Evolutionary conservation across 1,284 basidiomycete genomes (phyloP).

Genomic region (Trametes sp.): DNA sequence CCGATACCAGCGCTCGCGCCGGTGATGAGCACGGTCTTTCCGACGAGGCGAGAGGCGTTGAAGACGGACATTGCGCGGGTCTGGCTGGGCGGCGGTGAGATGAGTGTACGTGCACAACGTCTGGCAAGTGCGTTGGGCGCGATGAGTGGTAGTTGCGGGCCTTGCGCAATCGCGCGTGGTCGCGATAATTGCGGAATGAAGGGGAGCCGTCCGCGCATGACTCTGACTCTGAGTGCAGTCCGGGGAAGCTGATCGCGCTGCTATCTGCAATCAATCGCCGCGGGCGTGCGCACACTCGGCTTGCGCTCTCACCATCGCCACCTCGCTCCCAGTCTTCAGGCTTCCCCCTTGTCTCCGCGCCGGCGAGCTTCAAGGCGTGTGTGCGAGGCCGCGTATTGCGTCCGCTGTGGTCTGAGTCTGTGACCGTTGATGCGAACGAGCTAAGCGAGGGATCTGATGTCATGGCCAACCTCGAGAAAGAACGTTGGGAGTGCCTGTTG

Average conservation of each 20-base stretch:
- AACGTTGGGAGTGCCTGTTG: slow-evolving; percentile 60
- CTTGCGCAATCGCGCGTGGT: slow-evolving; percentile 13
- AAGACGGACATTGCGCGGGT: slow-evolving; percentile 73
- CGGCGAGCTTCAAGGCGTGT: not conserved
- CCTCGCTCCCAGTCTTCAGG: not conserved
- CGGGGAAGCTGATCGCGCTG: slow-evolving; percentile 25
- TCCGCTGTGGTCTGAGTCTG: not conserved
- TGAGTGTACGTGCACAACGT: slow-evolving; percentile 4
- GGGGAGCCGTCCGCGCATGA: slow-evolving; percentile 30
- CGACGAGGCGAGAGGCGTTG: slow-evolving; percentile 76
- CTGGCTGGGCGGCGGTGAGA: slow-evolving; percentile 3
- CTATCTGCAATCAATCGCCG: slow-evolving; percentile 34
- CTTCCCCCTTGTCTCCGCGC: slow-evolving; percentile 3
- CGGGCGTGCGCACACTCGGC: not conserved
- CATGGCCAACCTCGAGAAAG: slow-evolving; percentile 34
- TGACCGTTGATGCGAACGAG: slow-evolving; percentile 6
- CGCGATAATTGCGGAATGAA: slow-evolving; percentile 35
- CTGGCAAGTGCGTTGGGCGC: not conserved
- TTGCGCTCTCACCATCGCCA: slow-evolving; percentile 28
- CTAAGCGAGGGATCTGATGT: slow-evolving; percentile 11
- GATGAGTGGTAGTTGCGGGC: not conserved
- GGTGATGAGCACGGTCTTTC: slow-evolving; percentile 88
- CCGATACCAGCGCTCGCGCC: slow-evolving; percentile 89
- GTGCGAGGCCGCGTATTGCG: not conserved
- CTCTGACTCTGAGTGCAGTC: not conserved